These are phyloP conservation scores for Avena eriantha DNA, from an alignment of 176 grass and related monocot species.

Conservation along the genomic window DNA sequence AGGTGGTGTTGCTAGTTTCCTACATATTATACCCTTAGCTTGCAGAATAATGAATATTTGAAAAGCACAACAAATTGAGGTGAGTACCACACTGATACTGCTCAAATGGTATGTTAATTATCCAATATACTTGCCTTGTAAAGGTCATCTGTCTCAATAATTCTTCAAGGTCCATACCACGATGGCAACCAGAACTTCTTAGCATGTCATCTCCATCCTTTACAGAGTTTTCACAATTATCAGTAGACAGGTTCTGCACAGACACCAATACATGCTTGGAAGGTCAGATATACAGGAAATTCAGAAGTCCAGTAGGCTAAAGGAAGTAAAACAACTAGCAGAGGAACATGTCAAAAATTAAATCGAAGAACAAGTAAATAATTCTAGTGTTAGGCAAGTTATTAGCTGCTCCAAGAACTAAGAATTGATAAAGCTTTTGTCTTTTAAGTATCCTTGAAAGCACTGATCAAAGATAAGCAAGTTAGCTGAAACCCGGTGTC, in stretches of 20 bases:
- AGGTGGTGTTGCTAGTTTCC: neutral
- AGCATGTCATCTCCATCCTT: constrained; percentile 33
- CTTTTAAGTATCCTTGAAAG: neutral
- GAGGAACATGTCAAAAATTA: neutral
- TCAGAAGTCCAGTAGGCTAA: constrained; percentile 15
- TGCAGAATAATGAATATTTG: constrained; percentile 6
- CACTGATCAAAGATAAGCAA: neutral
- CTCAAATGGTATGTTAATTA: neutral
- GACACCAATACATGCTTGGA: neutral
- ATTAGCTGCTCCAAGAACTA: constrained; percentile 7
- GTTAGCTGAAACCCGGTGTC: constrained; percentile 1
- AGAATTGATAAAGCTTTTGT: neutral
- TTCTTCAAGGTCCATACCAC: constrained; percentile 46
- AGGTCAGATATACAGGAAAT: constrained; percentile 7
- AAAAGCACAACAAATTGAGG: neutral
- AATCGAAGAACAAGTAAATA: neutral
- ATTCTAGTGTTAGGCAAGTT: neutral
- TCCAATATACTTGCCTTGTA: constrained; percentile 48
- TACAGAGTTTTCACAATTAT: constrained; percentile 35
- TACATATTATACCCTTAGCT: neutral
- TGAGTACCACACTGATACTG: neutral
- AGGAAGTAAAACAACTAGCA: constrained; percentile 5
- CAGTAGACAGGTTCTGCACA: constrained; percentile 37
- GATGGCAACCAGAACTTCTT: constrained; percentile 37
- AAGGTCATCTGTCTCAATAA: constrained; percentile 60